Conservation (phyloP, 768 basidiomycete genomes). For the Pleurotus platypus region DNA sequence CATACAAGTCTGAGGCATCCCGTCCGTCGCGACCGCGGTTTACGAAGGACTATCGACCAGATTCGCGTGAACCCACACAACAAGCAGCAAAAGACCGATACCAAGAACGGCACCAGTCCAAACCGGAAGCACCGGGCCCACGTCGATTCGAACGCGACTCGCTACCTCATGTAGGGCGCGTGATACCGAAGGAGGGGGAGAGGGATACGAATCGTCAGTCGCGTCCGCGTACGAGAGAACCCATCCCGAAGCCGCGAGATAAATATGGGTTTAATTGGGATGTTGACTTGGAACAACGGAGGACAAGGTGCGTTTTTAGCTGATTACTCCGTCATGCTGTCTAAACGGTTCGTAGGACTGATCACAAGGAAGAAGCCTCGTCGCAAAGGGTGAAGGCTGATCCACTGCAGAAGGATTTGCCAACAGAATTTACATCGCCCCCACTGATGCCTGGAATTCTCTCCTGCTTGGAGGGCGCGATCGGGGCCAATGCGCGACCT, state of each 20-base stretch:
- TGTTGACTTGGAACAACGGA: not conserved
- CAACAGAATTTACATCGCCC: conserved; percentile 59
- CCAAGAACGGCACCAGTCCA: too few species aligned
- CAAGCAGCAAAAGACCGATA: too few species aligned
- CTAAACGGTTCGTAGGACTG: not conserved
- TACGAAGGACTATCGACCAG: too few species aligned
- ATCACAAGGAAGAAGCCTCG: not conserved
- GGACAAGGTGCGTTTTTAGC: not conserved
- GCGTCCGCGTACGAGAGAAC: not conserved
- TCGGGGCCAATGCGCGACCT: conserved; percentile 56
- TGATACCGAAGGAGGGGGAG: not conserved
- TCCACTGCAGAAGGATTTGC: conserved; percentile 11
- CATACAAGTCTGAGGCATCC: not conserved
- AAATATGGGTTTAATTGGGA: not conserved
- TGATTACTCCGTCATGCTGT: not conserved
- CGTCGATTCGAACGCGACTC: not conserved
- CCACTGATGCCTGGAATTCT: conserved; percentile 66
- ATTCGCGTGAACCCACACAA: too few species aligned
- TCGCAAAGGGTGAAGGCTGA: not conserved
- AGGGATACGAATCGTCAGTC: not conserved
- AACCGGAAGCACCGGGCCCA: too few species aligned
- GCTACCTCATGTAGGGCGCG: not conserved
- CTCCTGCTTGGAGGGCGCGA: conserved; percentile 48
- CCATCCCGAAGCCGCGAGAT: not conserved
- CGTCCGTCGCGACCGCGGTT: too few species aligned